These are phyloP conservation scores for Ophiostoma tasmaniense DNA, from an alignment of 2,329 filamentous ascomycete genomes.

Conservation along the genomic window DNA sequence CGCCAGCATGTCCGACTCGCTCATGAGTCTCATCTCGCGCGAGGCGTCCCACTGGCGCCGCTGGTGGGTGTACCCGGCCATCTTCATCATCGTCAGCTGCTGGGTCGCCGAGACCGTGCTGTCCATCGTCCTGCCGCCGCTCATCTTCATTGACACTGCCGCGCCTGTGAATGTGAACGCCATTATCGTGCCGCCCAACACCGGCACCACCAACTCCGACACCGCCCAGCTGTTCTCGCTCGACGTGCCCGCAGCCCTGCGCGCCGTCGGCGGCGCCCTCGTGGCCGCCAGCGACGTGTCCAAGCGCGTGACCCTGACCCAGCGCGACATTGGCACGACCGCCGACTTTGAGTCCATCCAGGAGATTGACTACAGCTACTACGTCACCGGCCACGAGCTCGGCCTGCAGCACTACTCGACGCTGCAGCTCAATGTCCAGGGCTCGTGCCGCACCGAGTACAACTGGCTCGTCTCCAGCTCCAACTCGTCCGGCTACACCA, in stretches of 20 bases:
- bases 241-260: conserved; percentile 61
- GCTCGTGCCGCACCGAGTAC: conserved; percentile 27
- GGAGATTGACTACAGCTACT: conserved; percentile 24
- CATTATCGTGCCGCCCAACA: conserved; percentile 18
- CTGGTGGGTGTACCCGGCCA: conserved; percentile 20
- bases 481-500: conserved; percentile 18
- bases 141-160: conserved; percentile 18
- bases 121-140: conserved; percentile 16
- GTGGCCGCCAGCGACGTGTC: conserved; percentile 54
- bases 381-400: conserved; percentile 24
- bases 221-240: conserved; percentile 18
- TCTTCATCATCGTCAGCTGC: conserved; percentile 16
- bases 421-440: conserved; percentile 23
- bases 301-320: conserved; percentile 11
- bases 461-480: conserved; percentile 21
- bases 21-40: conserved; percentile 14
- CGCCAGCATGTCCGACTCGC: conserved; percentile 17
- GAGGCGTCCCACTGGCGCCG: conserved; percentile 14
- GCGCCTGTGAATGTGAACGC: conserved; percentile 17
- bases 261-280: conserved; percentile 71
- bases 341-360: conserved; percentile 19
- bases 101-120: conserved; percentile 17
- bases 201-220: conserved; percentile 13
- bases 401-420: conserved; percentile 24
- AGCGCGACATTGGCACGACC: conserved; percentile 18